phyloP scores from a whole-genome alignment of 495 filamentous ascomycete genomes.

The Hyaloscypha bicolor region DNA sequence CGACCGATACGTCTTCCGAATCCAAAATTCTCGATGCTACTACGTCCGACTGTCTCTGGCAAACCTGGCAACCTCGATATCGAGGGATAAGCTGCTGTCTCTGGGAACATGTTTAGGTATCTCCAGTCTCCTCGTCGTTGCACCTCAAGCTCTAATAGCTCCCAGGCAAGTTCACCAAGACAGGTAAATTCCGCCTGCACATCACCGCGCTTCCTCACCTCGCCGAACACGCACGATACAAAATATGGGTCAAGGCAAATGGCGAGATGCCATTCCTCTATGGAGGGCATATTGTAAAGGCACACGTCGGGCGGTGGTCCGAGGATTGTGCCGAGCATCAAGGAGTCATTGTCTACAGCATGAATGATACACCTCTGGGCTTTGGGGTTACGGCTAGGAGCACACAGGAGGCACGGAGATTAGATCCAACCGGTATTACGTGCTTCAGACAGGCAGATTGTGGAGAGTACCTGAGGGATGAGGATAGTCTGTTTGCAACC shows the following conservation, averaged over 20 bases:
- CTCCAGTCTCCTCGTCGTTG: neutral
- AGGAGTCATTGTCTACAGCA: slow-evolving; percentile 73
- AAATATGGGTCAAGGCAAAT: slow-evolving; percentile 94
- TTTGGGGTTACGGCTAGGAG: slow-evolving; percentile 85
- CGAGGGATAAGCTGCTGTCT: slow-evolving; percentile 75
- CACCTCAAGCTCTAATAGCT: slow-evolving; percentile 6
- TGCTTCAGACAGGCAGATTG: slow-evolving; percentile 86
- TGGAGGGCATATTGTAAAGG: slow-evolving; percentile 86
- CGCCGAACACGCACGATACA: slow-evolving; percentile 85
- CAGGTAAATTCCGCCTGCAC: slow-evolving; percentile 83
- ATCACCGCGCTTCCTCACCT: slow-evolving; percentile 85
- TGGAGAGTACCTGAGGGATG: slow-evolving; percentile 89
- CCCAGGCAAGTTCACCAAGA: slow-evolving; percentile 83
- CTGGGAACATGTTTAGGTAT: slow-evolving; percentile 80
- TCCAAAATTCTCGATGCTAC: slow-evolving; percentile 79
- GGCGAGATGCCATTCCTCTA: slow-evolving; percentile 96
- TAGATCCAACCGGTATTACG: slow-evolving; percentile 88
- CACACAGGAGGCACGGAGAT: slow-evolving; percentile 73
- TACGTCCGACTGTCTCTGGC: slow-evolving; percentile 85
- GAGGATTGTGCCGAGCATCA: slow-evolving; percentile 85
- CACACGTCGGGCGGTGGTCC: slow-evolving; percentile 84
- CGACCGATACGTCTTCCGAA: slow-evolving; percentile 83
- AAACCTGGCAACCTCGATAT: slow-evolving; percentile 84
- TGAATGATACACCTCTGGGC: slow-evolving; percentile 77
- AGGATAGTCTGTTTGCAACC: slow-evolving; percentile 56